phyloP scores from a whole-genome alignment of 2,329 filamentous ascomycete genomes.

The Kalmusia sp. region DNA sequence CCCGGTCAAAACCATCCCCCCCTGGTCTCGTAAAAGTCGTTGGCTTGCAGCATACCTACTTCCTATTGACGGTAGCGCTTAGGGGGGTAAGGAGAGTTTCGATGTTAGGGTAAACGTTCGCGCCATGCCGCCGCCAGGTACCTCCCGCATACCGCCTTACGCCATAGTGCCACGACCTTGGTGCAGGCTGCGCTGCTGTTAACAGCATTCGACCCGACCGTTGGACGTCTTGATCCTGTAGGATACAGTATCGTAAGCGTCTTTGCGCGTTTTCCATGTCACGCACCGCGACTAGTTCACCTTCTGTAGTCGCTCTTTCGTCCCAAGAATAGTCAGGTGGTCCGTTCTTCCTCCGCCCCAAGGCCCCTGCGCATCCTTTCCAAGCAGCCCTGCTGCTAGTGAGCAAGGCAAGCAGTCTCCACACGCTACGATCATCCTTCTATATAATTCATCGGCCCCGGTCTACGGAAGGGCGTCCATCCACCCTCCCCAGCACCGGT shows the following conservation, averaged over 20 bases:
- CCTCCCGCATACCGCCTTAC: not conserved
- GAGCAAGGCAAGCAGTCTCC: conserved; percentile 5
- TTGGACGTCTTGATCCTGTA: not conserved
- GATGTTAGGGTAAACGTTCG: not conserved
- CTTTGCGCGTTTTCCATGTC: not conserved
- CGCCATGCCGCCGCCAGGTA: conserved; percentile 3
- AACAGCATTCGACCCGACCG: conserved; percentile 6
- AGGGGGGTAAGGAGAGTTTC: not conserved
- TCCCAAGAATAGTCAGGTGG: conserved; percentile 17
- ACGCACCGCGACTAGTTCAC: not conserved
- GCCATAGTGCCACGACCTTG: not conserved
- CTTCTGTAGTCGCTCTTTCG: conserved; percentile 8
- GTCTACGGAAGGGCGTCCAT: conserved; percentile 12
- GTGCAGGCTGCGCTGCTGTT: conserved; percentile 11
- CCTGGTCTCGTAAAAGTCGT: not conserved
- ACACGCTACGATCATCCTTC: conserved; percentile 4
- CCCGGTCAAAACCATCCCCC: not conserved
- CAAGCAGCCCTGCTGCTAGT: not conserved
- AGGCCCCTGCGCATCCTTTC: conserved; percentile 4
- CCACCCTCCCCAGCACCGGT: conserved; percentile 3
- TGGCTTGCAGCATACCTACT: not conserved
- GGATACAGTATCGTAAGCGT: not conserved
- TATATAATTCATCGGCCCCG: conserved; percentile 18
- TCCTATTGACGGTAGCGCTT: conserved; percentile 7
- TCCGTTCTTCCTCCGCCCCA: conserved; percentile 9